Evolutionary conservation across 345 rosid species (phyloP), one percentile per base, ranked within the genome.

Genomic region (Leavenworthia alabamica): DNA sequence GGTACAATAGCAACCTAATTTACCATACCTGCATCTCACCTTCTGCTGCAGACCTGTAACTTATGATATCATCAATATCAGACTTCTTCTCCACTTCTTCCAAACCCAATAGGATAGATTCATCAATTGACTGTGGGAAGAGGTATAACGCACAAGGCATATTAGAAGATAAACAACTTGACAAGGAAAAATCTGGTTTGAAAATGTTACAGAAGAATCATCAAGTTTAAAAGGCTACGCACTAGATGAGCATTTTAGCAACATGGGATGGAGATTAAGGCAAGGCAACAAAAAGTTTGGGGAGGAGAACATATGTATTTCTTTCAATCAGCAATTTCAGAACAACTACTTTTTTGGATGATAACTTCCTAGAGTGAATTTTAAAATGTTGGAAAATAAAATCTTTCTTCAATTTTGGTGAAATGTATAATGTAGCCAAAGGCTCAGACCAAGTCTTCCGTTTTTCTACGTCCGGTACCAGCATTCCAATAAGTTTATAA

Each of bases 51-150:
- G 96, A 78, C 64, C 98, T 80, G 61, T 84, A 88, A 71, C 76
- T 82, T 71, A 91, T 77, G 71, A 91, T 91, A 72, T 86, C 95
- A 54, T 88, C 95, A 60, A 84, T 73, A 67, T 88, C 96, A 61
- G 71, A 82, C 58, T 86, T 90, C 76, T 81, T 82, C 86, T 91
- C 98, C 81, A 91, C 79, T 82, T 80, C 79, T 77, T 91, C 98
- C 81, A 91, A 71, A 61, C 86, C 88, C 61, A 59, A 67, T 74
- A 86, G 73, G 77, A 86, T 54, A 51, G 76, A 62, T 66, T 81
- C 81, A 56, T 81, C 85, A 64, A 91, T 76, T 51, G 80, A 46
- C 98, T 91, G 85, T 64, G 53, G 62, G 42, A 39, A 82, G 55
- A 52, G 55, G 67, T 7, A 68, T 68, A 70, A 62, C 32, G 35